phyloP scores from a whole-genome alignment of 768 basidiomycete species.

The Termitomyces sp. region DNA sequence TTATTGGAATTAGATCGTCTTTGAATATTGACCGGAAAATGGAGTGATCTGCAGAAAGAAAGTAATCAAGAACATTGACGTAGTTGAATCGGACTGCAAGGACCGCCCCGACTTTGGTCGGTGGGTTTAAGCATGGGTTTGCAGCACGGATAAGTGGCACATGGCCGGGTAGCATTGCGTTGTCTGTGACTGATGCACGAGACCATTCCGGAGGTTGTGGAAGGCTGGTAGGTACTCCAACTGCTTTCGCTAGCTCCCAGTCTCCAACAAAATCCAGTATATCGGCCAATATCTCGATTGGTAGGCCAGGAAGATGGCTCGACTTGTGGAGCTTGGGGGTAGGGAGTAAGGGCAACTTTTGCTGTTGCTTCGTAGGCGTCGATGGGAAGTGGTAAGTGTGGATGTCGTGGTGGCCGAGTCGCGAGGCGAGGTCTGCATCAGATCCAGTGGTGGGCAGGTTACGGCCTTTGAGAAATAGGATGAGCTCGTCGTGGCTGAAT shows the following conservation, averaged over 20 bases:
- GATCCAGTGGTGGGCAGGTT: conserved; percentile 66
- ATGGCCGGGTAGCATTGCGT: conserved; percentile 67
- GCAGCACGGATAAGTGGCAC: conserved; percentile 59
- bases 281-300: conserved; percentile 72
- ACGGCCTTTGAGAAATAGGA: conserved; percentile 74
- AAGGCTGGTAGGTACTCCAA: conserved; percentile 71
- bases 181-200: conserved; percentile 66
- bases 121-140: conserved; percentile 52
- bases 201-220: conserved; percentile 69
- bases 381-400: conserved; percentile 66
- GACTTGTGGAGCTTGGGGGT: conserved; percentile 27
- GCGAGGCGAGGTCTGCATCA: conserved; percentile 62
- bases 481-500: conserved; percentile 63
- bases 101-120: conserved; percentile 69
- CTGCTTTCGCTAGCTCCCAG: conserved; percentile 81
- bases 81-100: conserved; percentile 72
- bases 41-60: conserved; percentile 62
- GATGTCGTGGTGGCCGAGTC: conserved; percentile 74
- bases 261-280: conserved; percentile 79
- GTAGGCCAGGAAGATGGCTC: conserved; percentile 57
- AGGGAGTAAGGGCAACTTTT: conserved; percentile 28
- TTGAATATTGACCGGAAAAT: conserved; percentile 67
- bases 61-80: conserved; percentile 71
- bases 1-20: conserved; percentile 70
- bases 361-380: conserved; percentile 25